phyloP scores from a whole-genome alignment of 2,329 filamentous ascomycete species.

The Helotiales sp. region DNA sequence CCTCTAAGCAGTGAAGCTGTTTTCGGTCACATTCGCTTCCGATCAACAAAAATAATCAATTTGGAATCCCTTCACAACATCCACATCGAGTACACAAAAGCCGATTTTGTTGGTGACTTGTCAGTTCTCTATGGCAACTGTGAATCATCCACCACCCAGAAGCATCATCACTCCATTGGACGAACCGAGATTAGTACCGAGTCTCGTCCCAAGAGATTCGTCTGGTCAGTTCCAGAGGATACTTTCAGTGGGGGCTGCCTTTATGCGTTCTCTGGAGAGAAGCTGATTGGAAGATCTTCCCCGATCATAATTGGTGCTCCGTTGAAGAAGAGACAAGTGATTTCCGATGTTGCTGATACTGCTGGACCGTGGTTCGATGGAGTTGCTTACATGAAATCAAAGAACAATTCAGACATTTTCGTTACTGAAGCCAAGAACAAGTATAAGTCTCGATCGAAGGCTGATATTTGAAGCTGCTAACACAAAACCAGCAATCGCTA shows the following conservation, averaged over 20 bases:
- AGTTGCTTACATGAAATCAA: conserved; percentile 60
- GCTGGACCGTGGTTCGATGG: conserved; percentile 69
- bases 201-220: conserved; percentile 49
- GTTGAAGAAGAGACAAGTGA: conserved; percentile 8
- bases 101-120: conserved; percentile 43
- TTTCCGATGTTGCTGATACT: conserved; percentile 29
- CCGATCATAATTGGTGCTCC: conserved; percentile 21
- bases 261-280: conserved; percentile 43
- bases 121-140: conserved; percentile 65
- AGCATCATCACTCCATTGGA: conserved; percentile 28
- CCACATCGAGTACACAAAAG: conserved; percentile 54
- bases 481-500: conserved; percentile 52
- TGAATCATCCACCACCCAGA: conserved; percentile 58
- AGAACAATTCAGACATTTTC: conserved; percentile 57
- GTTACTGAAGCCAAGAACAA: conserved; percentile 60
- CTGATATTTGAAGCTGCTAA: not conserved
- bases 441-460: conserved; percentile 22
- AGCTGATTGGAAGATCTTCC: conserved; percentile 31
- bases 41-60: not conserved
- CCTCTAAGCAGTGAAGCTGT: conserved; percentile 3
- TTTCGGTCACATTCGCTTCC: conserved; percentile 1
- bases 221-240: conserved; percentile 45
- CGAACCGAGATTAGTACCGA: conserved; percentile 44
- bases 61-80: conserved; percentile 51
- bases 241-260: conserved; percentile 43